Conservation (phyloP, 306 rosid genomes). For the Oemleria cerasiformis region DNA sequence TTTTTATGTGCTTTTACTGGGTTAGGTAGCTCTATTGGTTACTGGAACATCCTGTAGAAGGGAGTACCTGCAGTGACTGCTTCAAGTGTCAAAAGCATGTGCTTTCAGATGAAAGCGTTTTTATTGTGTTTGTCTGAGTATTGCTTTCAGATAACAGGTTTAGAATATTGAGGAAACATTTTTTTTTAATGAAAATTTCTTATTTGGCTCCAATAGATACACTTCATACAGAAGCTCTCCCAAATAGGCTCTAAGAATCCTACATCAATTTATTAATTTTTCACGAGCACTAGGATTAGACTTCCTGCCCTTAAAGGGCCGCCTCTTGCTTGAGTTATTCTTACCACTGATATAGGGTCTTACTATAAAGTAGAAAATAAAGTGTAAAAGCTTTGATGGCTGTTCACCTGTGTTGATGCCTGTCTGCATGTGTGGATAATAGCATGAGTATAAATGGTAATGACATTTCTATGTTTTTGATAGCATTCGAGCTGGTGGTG, state of each 20-base stretch:
- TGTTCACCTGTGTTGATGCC: constrained; percentile 4
- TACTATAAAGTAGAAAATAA: not conserved
- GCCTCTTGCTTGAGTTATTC: not conserved
- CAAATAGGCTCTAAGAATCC: not conserved
- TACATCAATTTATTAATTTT: not conserved
- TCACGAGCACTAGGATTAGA: not conserved
- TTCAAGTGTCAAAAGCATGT: not conserved
- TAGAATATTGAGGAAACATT: not conserved
- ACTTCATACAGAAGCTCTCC: not conserved
- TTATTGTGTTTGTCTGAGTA: not conserved
- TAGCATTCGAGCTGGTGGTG: constrained; percentile 99
- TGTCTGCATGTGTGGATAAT: not conserved
- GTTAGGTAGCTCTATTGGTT: not conserved
- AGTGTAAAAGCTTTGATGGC: not conserved
- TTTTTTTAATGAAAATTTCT: not conserved
- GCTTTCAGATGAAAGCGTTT: not conserved
- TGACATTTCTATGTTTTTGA: constrained; percentile 26
- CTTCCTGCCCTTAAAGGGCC: not conserved
- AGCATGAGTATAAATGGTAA: not conserved
- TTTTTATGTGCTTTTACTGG: not conserved
- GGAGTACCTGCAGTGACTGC: not conserved
- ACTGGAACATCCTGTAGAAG: not conserved
- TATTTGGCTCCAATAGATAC: not conserved
- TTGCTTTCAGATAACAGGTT: too few species aligned
- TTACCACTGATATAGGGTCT: not conserved